Evolutionary conservation across 345 rosid species (phyloP).

Genomic region (Jatropha curcas): DNA sequence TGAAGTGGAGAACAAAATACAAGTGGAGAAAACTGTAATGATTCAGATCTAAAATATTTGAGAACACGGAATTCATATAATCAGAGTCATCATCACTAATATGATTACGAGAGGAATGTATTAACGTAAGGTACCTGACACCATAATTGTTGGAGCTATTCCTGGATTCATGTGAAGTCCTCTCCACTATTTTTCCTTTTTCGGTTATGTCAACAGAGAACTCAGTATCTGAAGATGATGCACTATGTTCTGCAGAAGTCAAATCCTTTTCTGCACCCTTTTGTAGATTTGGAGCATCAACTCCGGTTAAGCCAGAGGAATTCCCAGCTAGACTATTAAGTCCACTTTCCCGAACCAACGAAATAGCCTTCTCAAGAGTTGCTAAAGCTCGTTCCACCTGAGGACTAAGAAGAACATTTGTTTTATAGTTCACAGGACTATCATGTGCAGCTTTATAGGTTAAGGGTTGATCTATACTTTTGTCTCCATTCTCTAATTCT

Average conservation of each 20-base stretch:
- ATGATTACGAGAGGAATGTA: neutral
- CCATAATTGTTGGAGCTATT: slow-evolving; percentile 29
- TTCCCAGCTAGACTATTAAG: slow-evolving; percentile 25
- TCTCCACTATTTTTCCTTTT: slow-evolving; percentile 32
- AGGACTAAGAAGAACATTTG: slow-evolving; percentile 46
- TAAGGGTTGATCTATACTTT: slow-evolving; percentile 13
- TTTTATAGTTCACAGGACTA: slow-evolving; percentile 32
- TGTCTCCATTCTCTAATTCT: slow-evolving; percentile 19
- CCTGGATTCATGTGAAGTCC: slow-evolving; percentile 35
- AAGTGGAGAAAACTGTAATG: neutral
- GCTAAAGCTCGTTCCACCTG: slow-evolving; percentile 73
- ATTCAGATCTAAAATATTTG: neutral
- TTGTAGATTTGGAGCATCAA: slow-evolving; percentile 34
- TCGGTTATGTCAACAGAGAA: slow-evolving; percentile 31
- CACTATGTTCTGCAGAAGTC: slow-evolving; percentile 20
- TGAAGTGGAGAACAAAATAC: neutral
- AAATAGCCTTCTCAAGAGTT: slow-evolving; percentile 68
- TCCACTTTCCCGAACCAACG: slow-evolving; percentile 48
- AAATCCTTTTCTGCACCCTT: slow-evolving; percentile 21
- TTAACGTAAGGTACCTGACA: slow-evolving; percentile 36
- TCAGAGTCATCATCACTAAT: neutral
- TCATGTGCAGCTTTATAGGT: slow-evolving; percentile 7
- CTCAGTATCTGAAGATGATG: slow-evolving; percentile 28
- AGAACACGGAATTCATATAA: neutral
- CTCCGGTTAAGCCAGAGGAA: slow-evolving; percentile 28